A percentile compares a stretch with the other conserved stretches of the same genome.
Conservation (phyloP, 345 rosid species). For the Adansonia digitata region DNA sequence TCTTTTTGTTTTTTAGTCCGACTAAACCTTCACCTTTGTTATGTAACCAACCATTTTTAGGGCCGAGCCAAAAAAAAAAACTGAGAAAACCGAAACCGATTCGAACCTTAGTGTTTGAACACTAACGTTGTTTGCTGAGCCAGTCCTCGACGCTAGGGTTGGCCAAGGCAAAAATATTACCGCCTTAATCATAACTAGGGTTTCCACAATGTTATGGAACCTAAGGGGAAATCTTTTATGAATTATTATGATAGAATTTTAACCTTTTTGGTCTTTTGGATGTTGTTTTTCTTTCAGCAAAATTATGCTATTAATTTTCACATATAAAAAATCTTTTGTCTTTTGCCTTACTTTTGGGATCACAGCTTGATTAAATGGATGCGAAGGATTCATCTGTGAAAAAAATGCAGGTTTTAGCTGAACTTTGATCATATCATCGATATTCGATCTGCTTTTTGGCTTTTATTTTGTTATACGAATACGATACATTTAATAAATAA, state of each 20-base stretch:
- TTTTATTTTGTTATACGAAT: too few species aligned
- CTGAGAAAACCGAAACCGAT: too few species aligned
- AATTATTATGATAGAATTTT: conserved; percentile 8
- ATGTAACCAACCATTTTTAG: conserved; percentile 17
- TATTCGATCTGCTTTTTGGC: too few species aligned
- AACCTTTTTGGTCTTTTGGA: neutral
- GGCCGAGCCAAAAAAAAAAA: too few species aligned
- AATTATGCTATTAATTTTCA: neutral
- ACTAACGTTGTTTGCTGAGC: too few species aligned
- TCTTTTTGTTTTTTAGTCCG: neutral
- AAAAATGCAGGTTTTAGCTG: neutral
- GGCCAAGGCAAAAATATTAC: conserved; percentile 6
- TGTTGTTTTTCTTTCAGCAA: neutral
- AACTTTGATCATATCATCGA: too few species aligned
- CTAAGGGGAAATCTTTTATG: neutral
- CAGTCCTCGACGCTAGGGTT: conserved; percentile 8
- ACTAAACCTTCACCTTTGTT: neutral
- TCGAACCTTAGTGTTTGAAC: too few species aligned
- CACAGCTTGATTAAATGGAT: neutral
- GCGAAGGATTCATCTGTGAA: neutral
- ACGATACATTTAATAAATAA: too few species aligned
- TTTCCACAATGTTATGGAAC: conserved; percentile 10
- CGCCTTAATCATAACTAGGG: neutral
- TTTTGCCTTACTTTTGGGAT: neutral
- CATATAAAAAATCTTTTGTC: neutral